Evolutionary conservation across 2,329 filamentous ascomycete genomes (phyloP).

Genomic region (Orbilia javanica): DNA sequence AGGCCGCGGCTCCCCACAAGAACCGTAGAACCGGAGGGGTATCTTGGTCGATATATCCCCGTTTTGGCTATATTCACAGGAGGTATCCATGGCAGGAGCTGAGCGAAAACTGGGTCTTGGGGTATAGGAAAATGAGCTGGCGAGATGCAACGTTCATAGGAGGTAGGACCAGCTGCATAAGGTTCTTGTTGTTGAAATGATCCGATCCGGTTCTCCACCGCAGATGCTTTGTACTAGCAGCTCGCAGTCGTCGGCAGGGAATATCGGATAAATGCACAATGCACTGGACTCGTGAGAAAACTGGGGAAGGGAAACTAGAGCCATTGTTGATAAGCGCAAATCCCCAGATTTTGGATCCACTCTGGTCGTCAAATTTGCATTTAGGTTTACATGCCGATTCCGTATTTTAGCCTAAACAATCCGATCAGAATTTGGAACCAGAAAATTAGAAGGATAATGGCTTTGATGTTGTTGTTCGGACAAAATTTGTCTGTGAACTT

Average conservation of each 20-base stretch:
- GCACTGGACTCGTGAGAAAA: slow-evolving; percentile 16
- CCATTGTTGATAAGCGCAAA: slow-evolving; percentile 24
- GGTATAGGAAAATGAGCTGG: slow-evolving; percentile 5
- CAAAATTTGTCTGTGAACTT: not conserved
- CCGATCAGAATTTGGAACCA: not conserved
- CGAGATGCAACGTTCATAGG: slow-evolving; percentile 3
- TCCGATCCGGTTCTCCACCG: slow-evolving; percentile 55
- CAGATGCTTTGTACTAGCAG: slow-evolving; percentile 3
- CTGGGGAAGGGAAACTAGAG: slow-evolving; percentile 36
- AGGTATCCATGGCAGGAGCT: slow-evolving; percentile 27
- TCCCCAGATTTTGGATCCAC: slow-evolving; percentile 54
- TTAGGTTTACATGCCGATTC: slow-evolving; percentile 35
- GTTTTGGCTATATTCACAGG: slow-evolving; percentile 58
- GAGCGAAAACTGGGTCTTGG: slow-evolving; percentile 28
- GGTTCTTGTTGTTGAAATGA: slow-evolving; percentile 28
- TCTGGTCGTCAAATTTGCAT: slow-evolving; percentile 27
- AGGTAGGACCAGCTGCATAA: not conserved
- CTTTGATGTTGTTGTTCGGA: not conserved
- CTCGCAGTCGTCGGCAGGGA: slow-evolving; percentile 29
- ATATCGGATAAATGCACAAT: slow-evolving; percentile 57
- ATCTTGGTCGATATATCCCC: slow-evolving; percentile 50
- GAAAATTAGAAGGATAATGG: not conserved
- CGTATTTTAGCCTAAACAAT: slow-evolving; percentile 47
- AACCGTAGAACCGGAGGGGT: slow-evolving; percentile 40
- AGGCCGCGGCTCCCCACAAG: slow-evolving; percentile 23